Evolutionary conservation across 192 early-diverging fungal genomes (phyloP).

Genomic region (Coemansia sp.): DNA sequence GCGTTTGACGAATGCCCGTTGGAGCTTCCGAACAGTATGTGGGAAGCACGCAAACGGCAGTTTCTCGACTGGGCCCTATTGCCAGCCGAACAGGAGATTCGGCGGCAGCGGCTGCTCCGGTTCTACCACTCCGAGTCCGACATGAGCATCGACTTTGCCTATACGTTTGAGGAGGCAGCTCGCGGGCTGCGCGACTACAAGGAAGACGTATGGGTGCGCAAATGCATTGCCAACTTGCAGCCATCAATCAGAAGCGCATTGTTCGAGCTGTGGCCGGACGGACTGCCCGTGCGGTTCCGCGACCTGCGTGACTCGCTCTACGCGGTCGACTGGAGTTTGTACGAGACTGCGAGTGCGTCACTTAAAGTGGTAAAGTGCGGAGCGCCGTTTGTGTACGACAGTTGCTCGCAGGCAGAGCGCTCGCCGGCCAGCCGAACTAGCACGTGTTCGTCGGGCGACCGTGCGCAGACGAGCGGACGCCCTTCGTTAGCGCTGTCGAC

Average conservation of each 20-base stretch:
- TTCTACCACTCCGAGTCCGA: conserved; percentile 50
- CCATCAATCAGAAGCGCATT: conserved; percentile 40
- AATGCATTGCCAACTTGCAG: conserved; percentile 49
- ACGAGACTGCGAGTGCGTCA: conserved; percentile 49
- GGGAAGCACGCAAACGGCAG: conserved; percentile 46
- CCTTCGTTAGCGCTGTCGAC: conserved; percentile 10
- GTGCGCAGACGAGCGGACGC: not conserved
- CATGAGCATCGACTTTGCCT: conserved; percentile 53
- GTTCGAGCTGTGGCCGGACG: conserved; percentile 52
- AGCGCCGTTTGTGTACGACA: conserved; percentile 42
- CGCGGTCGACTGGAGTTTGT: conserved; percentile 52
- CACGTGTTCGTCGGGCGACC: conserved; percentile 23
- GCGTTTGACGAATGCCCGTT: conserved; percentile 51
- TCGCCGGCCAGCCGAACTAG: conserved; percentile 20
- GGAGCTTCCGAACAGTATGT: conserved; percentile 27
- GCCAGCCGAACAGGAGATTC: conserved; percentile 51
- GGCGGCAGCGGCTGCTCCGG: conserved; percentile 44
- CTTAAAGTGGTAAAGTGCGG: conserved; percentile 44
- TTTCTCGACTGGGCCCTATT: conserved; percentile 55
- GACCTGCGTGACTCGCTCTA: conserved; percentile 54
- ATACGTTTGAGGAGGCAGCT: conserved; percentile 50
- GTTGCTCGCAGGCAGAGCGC: conserved; percentile 13
- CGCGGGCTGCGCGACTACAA: conserved; percentile 46
- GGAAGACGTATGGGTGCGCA: conserved; percentile 53
- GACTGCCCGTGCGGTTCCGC: conserved; percentile 47